Base-by-base conservation (phyloP, 192 early-diverging fungal species). In the Funneliformis mosseae region DNA sequence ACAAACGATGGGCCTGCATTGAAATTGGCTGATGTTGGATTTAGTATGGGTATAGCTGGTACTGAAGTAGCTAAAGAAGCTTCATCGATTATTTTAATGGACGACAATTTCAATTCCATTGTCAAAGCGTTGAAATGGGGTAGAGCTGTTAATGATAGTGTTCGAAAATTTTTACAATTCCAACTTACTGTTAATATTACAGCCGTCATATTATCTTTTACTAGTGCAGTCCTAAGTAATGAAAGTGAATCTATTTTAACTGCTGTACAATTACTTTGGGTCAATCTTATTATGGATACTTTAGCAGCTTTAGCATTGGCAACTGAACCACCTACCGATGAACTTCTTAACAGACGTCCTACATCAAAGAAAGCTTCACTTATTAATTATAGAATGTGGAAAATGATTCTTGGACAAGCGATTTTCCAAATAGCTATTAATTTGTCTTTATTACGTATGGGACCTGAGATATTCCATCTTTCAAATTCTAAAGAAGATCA, bases 271-370 rank as follows among this genome's bases (percentile, higher is more conserved):
- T 86, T 98, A 80, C 89, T 98, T 63, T 98, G 95, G 94, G 92
- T 98, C 45, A 98, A 97, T 85, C 86, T 98, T 87, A 96, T 97
- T 82, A 97, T 96, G 95, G 95, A 97, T 84, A 95, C 96, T 1
- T 88, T 97, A 61, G 95, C 96, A 25, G 96, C 96, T 21, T 87
- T 97, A 50, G 96, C 95, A n/a, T 88, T 98, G 38, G 95, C 95
- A 18, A 96, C 95, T 3, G 97, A 99, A 73, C 92, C 92, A 38
- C 95, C 97, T 25, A 95, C 93, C 18, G 91, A 91, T 63, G 95
- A 94, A 0, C 88, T 99, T 41, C 86, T 99, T 59, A 83, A 91
- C 50, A 91, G 97, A 42, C 87, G 90, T 67, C 97, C 97, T 9
- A 89, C 92, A 28, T 86, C 89, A 66, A 92, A 89, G 77, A 90